Conservation (phyloP, 2,329 filamentous ascomycete species). For the Aspergillus bombycis region DNA sequence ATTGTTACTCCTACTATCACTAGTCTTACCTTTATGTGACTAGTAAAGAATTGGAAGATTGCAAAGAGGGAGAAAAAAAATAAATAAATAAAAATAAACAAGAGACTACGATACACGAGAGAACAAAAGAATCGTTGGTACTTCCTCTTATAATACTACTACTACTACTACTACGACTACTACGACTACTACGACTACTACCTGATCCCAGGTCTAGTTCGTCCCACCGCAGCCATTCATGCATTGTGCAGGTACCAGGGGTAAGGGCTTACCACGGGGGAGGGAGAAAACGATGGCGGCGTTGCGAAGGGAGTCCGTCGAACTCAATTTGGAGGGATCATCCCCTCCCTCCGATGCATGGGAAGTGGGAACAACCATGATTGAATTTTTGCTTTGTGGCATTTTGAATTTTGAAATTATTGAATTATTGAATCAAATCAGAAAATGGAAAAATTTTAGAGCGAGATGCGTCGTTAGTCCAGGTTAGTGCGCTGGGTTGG, state of each 20-base stretch:
- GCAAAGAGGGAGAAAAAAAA: not conserved
- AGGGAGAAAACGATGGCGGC: not conserved
- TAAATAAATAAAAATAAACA: too few relatives aligned
- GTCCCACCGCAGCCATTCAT: not conserved
- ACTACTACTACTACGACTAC: too few relatives aligned
- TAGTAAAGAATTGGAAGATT: not conserved
- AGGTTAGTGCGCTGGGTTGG: not conserved
- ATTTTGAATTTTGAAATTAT: not conserved
- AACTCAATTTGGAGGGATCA: conserved; percentile 5
- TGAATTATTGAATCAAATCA: not conserved
- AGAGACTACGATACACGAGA: not conserved
- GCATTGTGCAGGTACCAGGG: conserved; percentile 17
- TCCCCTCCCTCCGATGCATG: not conserved
- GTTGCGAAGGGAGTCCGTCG: conserved; percentile 13
- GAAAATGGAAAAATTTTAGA: not conserved
- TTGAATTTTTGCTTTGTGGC: too few relatives aligned
- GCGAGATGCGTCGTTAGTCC: not conserved
- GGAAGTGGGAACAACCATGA: not conserved
- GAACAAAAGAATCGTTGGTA: not conserved
- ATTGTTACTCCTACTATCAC: not conserved
- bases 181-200: too few relatives aligned
- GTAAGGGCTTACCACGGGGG: conserved; percentile 13
- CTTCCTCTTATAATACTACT: too few relatives aligned
- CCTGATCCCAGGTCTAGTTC: not conserved
- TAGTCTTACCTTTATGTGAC: too few relatives aligned